phyloP scores from a whole-genome alignment of 768 basidiomycete genomes.

The Phanerochaete carnosa region DNA sequence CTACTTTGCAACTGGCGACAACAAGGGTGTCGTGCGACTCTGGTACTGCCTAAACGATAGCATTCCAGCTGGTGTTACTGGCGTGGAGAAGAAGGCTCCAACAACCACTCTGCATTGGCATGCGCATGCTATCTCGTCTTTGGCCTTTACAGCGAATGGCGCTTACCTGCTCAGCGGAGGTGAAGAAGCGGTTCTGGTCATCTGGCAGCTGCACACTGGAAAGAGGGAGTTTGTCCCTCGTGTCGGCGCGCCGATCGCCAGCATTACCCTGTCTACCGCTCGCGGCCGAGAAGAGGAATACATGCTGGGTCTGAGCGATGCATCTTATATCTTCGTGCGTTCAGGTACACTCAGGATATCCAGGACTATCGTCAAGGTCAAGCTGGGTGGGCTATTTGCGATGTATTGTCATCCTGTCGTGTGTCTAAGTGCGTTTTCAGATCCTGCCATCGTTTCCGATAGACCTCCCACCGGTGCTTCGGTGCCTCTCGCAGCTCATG shows the following conservation, averaged over 20 bases:
- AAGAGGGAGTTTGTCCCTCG: slow-evolving; percentile 92
- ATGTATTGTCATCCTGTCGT: slow-evolving; percentile 1
- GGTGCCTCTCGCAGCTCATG: slow-evolving; percentile 75
- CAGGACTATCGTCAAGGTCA: slow-evolving; percentile 72
- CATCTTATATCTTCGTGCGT: slow-evolving; percentile 72
- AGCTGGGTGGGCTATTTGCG: slow-evolving; percentile 52
- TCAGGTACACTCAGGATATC: slow-evolving; percentile 70
- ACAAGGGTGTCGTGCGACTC: slow-evolving; percentile 76
- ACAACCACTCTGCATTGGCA: slow-evolving; percentile 95
- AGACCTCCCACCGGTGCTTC: slow-evolving; percentile 37
- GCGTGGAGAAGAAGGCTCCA: slow-evolving; percentile 76
- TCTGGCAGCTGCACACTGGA: slow-evolving; percentile 91
- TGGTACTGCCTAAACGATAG: slow-evolving; percentile 89
- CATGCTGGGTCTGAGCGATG: slow-evolving; percentile 78
- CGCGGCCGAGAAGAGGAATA: slow-evolving; percentile 75
- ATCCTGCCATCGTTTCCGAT: slow-evolving; percentile 33
- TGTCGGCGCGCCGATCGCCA: slow-evolving; percentile 81
- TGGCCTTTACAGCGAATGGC: slow-evolving; percentile 87
- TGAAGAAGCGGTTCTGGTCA: slow-evolving; percentile 93
- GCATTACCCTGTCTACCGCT: slow-evolving; percentile 56
- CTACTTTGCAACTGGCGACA: slow-evolving; percentile 94
- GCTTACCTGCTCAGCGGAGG: slow-evolving; percentile 92
- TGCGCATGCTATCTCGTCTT: slow-evolving; percentile 84
- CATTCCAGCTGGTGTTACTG: slow-evolving; percentile 42
- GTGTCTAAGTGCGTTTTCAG: slow-evolving; percentile 20